Conservation (phyloP, 2,329 filamentous ascomycete genomes). For the Aspergillus novoparasiticus region DNA sequence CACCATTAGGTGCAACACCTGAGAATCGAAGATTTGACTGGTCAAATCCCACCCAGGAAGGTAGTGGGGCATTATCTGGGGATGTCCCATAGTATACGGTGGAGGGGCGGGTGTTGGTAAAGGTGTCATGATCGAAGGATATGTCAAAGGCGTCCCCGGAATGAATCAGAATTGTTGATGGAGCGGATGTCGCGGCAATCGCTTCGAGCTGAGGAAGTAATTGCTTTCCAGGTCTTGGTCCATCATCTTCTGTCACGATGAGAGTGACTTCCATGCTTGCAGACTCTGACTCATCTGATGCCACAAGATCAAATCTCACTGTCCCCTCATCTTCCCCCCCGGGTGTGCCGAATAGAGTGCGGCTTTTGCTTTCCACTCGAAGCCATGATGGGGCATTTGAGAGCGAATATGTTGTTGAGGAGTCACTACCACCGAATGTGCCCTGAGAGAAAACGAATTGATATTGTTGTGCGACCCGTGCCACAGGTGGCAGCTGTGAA, state of each 20-base stretch:
- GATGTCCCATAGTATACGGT: conserved; percentile 76
- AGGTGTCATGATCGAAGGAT: conserved; percentile 69
- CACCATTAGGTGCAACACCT: conserved; percentile 69
- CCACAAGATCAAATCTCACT: conserved; percentile 66
- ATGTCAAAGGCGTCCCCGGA: conserved; percentile 62
- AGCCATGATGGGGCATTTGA: conserved; percentile 71
- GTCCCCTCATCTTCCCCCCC: conserved; percentile 58
- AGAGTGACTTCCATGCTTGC: conserved; percentile 68
- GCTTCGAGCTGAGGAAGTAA: conserved; percentile 40
- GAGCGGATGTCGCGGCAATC: conserved; percentile 40
- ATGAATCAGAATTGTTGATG: conserved; percentile 41
- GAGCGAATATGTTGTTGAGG: conserved; percentile 67
- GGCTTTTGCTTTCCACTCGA: conserved; percentile 64
- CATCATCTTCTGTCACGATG: conserved; percentile 61
- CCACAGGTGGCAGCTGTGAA: conserved; percentile 79
- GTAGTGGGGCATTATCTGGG: conserved; percentile 76
- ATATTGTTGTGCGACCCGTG: conserved; percentile 63
- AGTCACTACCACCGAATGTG: conserved; percentile 67
- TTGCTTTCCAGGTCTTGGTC: conserved; percentile 37
- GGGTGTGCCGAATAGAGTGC: conserved; percentile 73
- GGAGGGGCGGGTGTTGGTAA: conserved; percentile 58
- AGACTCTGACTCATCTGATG: conserved; percentile 67
- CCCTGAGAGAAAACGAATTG: conserved; percentile 50
- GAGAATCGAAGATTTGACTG: conserved; percentile 64
- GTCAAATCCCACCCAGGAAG: conserved; percentile 83